Percentiles rank a stretch among this genome's conserved stretches.
phyloP scores from a whole-genome alignment of 805 yeast species.

The Nakazawaea ambrosiae region DNA sequence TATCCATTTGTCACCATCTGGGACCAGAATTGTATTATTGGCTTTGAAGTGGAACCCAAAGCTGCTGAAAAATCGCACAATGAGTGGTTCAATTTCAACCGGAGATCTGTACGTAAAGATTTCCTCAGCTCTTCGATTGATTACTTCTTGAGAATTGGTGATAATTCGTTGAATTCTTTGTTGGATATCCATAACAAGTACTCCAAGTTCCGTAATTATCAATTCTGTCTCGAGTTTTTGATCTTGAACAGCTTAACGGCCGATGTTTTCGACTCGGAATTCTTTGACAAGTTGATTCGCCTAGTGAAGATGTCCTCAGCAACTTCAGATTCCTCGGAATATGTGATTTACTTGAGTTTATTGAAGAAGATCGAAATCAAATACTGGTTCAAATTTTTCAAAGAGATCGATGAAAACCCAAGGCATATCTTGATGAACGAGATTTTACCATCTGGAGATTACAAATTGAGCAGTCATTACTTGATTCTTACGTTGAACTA shows the following conservation, averaged over 20 bases:
- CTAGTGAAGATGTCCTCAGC: constrained; percentile 19
- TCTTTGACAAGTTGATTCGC: constrained; percentile 24
- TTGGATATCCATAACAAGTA: constrained; percentile 24
- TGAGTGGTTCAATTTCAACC: constrained; percentile 13
- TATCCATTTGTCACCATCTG: constrained; percentile 42
- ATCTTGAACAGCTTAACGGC: constrained; percentile 28
- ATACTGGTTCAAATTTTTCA: constrained; percentile 43
- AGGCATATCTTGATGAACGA: constrained; percentile 34
- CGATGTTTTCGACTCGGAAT: constrained; percentile 10
- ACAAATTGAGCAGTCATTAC: constrained; percentile 43
- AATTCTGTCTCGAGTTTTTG: constrained; percentile 42
- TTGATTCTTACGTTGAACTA: constrained; percentile 45
- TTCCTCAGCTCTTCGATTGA: constrained; percentile 40
- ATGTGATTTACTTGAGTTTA: constrained; percentile 40
- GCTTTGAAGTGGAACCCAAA: constrained; percentile 38
- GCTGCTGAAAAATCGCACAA: constrained; percentile 5
- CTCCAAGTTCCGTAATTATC: constrained; percentile 33
- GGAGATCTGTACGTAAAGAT: constrained; percentile 31
- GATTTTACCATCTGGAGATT: constrained; percentile 31
- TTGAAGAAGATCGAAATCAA: constrained; percentile 46
- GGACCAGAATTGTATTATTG: constrained; percentile 41
- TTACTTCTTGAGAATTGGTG: constrained; percentile 29
- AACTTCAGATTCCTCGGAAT: constrained; percentile 11
- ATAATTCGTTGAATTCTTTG: constrained; percentile 1
- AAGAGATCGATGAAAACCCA: constrained; percentile 34